These are phyloP conservation scores for Pseudocercospora eumusae DNA, from an alignment of 2,329 filamentous ascomycete species.

Conservation along the genomic window DNA sequence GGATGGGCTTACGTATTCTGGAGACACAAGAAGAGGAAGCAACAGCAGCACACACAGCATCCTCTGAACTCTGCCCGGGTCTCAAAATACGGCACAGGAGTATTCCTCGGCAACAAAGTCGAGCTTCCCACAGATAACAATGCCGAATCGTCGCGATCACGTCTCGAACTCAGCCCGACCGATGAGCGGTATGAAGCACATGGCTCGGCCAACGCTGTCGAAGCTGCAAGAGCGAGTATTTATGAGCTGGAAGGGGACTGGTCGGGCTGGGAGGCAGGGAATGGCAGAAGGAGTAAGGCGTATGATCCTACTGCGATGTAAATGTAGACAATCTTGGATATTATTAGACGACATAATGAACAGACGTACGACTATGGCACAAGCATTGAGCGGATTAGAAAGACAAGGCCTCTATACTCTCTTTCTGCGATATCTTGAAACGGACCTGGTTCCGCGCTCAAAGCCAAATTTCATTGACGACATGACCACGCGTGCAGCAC, in stretches of 20 bases:
- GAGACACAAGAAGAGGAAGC: constrained; percentile 15
- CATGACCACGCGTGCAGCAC: neutral
- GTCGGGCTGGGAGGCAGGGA: constrained; percentile 19
- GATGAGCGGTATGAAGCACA: constrained; percentile 10
- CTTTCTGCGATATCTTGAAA: too few relatives aligned
- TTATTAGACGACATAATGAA: constrained; percentile 9
- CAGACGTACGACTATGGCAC: neutral
- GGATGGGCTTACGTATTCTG: constrained; percentile 17
- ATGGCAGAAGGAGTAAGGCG: constrained; percentile 22
- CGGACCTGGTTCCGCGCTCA: constrained; percentile 1
- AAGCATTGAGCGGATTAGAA: too few relatives aligned
- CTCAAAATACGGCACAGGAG: neutral
- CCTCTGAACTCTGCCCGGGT: neutral
- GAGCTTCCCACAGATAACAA: constrained; percentile 10
- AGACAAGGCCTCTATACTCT: too few relatives aligned
- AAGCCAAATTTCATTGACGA: constrained; percentile 8
- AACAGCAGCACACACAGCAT: neutral
- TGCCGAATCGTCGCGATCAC: constrained; percentile 1
- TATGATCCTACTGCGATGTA: constrained; percentile 20
- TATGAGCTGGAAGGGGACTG: constrained; percentile 24
- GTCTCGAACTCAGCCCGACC: constrained; percentile 18
- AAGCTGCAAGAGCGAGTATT: constrained; percentile 20
- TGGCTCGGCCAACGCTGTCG: constrained; percentile 13
- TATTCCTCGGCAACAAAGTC: constrained; percentile 16
- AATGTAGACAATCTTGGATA: neutral